Evolutionary conservation across 225 moss, liverwort and hornwort genomes (phyloP).

Genomic region (Pleurozium schreberi): DNA sequence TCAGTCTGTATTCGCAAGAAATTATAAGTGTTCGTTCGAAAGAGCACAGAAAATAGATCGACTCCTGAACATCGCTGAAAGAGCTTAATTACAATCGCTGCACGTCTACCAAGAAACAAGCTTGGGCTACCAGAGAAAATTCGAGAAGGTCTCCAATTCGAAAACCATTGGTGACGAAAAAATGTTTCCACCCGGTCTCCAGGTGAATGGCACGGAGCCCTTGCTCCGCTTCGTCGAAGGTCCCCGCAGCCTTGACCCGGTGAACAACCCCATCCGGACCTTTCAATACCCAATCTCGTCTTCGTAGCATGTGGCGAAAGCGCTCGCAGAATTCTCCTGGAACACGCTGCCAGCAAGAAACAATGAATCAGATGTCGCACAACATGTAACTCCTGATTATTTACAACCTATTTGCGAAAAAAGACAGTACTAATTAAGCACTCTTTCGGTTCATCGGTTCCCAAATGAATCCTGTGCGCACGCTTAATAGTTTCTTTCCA

Average conservation of each 20-base stretch:
- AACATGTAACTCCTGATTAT: neutral
- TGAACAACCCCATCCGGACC: neutral
- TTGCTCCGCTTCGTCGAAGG: neutral
- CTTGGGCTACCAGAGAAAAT: too few relatives aligned
- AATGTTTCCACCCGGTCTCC: neutral
- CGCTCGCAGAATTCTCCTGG: neutral
- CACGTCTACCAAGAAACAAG: neutral
- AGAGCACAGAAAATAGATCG: neutral
- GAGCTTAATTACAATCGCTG: neutral
- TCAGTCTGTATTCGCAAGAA: too few relatives aligned
- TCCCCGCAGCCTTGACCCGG: neutral
- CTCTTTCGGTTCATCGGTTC: neutral
- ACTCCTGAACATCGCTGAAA: neutral
- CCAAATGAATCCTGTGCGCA: neutral
- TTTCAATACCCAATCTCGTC: neutral
- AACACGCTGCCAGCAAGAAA: neutral
- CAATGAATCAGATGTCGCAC: neutral
- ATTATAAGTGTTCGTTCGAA: too few relatives aligned
- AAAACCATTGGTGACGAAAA: neutral
- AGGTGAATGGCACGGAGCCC: neutral
- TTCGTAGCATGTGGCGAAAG: neutral
- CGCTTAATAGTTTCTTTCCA: neutral
- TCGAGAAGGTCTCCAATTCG: neutral
- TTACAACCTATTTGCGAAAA: neutral
- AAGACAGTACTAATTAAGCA: neutral